These are phyloP conservation scores for Xylaria sp. DNA, from an alignment of 2,329 filamentous ascomycete genomes.

Conservation along the genomic window DNA sequence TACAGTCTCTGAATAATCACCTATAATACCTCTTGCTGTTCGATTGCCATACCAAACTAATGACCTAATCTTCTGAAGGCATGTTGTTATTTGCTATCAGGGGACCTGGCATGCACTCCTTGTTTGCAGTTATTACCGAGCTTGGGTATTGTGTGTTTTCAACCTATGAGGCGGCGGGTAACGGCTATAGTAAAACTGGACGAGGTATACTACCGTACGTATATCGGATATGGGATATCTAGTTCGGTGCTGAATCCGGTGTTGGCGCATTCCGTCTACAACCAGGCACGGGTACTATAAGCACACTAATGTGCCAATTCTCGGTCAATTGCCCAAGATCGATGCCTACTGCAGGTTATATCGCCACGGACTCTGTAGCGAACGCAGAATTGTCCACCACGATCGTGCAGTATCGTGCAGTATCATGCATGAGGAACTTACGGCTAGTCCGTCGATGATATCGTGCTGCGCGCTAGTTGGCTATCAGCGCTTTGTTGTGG, in stretches of 20 bases:
- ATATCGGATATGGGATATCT: conserved; percentile 13
- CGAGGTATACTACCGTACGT: background rate
- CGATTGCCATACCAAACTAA: background rate
- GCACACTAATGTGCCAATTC: conserved; percentile 14
- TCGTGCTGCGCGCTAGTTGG: conserved; percentile 30
- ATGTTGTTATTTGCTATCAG: background rate
- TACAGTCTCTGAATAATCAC: background rate
- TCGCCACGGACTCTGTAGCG: conserved; percentile 1
- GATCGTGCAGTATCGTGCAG: conserved; percentile 31
- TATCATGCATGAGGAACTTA: conserved; percentile 29
- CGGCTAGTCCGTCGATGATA: conserved; percentile 31
- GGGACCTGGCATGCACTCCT: conserved; percentile 7
- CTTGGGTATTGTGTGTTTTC: background rate
- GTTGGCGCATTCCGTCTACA: background rate
- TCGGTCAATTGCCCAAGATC: conserved; percentile 10
- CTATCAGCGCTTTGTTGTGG: conserved; percentile 25
- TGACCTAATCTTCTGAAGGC: background rate
- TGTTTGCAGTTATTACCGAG: conserved; percentile 9
- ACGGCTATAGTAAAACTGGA: conserved; percentile 17
- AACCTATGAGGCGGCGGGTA: conserved; percentile 24
- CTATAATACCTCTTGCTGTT: background rate
- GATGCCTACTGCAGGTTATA: conserved; percentile 4
- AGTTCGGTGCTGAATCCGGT: conserved; percentile 19
- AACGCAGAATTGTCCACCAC: conserved; percentile 21
- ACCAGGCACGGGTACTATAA: conserved; percentile 4